Percentiles rank a stretch among this genome's conserved stretches.
Evolutionary conservation across 208 protist species (phyloP).

Genomic region (Acanthamoeba polyphaga): DNA sequence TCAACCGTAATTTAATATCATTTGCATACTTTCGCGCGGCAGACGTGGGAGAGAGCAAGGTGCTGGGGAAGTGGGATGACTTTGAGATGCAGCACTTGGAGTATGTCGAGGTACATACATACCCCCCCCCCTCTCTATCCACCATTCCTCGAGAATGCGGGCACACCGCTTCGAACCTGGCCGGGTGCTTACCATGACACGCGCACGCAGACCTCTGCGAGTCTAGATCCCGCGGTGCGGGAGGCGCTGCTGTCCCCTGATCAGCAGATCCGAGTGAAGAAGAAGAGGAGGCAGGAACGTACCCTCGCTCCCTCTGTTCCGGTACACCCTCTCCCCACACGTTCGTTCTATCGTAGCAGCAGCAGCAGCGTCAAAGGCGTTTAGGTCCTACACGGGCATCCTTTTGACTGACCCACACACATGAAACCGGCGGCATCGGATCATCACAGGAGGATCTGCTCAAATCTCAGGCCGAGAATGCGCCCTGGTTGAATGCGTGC

Average conservation of each 20-base stretch:
- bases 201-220: not conserved
- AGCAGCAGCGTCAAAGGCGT: too few relatives aligned
- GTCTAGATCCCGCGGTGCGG: not conserved
- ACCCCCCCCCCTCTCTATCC: too few relatives aligned
- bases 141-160: too few relatives aligned
- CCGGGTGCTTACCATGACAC: too few relatives aligned
- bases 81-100: not conserved
- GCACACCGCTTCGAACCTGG: too few relatives aligned
- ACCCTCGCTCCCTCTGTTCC: not conserved
- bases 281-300: not conserved
- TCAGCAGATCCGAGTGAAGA: not conserved
- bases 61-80: not conserved
- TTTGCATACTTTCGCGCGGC: too few relatives aligned
- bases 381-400: too few relatives aligned
- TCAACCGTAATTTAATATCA: not conserved
- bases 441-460: not conserved
- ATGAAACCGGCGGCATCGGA: too few relatives aligned
- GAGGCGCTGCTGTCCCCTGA: not conserved
- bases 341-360: too few relatives aligned
- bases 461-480: not conserved
- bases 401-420: too few relatives aligned
- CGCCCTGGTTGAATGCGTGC: constrained; percentile 35
- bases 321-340: not conserved
- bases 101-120: not conserved
- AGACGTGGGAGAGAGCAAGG: not conserved